Percentiles rank a stretch among this genome's conserved stretches.
Conservation (phyloP, 176 grass and related monocot genomes). For the Oryza rufipogon region DNA sequence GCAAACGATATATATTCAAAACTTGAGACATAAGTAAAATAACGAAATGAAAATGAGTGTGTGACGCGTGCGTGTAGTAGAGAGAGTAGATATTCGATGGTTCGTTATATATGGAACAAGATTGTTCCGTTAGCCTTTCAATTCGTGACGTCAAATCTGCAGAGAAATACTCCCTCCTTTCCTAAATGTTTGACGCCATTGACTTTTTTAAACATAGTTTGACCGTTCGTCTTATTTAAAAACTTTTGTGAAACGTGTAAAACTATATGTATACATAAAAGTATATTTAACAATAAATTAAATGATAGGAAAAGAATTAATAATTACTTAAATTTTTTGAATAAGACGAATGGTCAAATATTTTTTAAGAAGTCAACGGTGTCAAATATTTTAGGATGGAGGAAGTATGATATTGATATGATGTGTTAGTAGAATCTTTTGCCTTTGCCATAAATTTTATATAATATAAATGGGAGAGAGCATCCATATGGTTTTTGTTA, state of each 20-base stretch:
- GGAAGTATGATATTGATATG: background rate
- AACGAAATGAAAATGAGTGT: constrained; percentile 50
- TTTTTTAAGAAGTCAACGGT: no score
- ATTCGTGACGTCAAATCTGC: constrained; percentile 22
- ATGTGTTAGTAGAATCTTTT: background rate
- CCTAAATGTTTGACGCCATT: no score
- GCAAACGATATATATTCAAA: constrained; percentile 31
- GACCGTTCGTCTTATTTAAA: no score
- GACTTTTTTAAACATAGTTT: no score
- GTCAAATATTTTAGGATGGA: no score
- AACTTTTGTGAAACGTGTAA: no score
- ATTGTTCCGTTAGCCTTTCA: constrained; percentile 45
- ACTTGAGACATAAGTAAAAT: constrained; percentile 54
- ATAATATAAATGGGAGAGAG: background rate
- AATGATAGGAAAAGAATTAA: no score
- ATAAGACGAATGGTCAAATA: no score
- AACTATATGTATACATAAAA: no score
- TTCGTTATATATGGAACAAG: background rate
- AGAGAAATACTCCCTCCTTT: background rate
- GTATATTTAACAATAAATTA: no score
- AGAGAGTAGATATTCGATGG: background rate
- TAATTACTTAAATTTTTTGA: no score
- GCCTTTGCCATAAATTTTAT: background rate
- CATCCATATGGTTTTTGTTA: no score
- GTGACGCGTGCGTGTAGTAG: background rate